A percentile compares a stretch with the other conserved stretches of the same genome.
Conservation (phyloP, 2,329 filamentous ascomycete genomes). For the Peltaster fructicola region DNA sequence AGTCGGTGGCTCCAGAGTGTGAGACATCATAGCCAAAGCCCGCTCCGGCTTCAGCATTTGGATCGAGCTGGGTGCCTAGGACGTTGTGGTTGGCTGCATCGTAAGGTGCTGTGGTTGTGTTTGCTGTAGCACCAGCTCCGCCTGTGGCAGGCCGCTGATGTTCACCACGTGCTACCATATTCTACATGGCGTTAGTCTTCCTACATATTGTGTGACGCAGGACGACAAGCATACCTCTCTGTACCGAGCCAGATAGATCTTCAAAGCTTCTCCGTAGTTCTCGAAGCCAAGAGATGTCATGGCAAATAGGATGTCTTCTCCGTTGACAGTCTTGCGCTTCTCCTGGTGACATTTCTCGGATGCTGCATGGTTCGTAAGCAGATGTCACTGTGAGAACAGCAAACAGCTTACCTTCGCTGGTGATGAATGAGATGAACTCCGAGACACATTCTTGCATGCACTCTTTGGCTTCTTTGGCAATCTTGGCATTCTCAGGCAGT, state of each 20-base stretch:
- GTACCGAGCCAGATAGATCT: constrained; percentile 95
- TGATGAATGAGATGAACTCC: constrained; percentile 99
- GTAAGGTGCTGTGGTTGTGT: constrained; percentile 15
- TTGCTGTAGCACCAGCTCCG: constrained; percentile 12
- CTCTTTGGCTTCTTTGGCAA: constrained; percentile 89
- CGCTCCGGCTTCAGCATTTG: constrained; percentile 22
- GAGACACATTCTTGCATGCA: constrained; percentile 99
- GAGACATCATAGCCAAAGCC: constrained; percentile 15
- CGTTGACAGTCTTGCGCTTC: constrained; percentile 97
- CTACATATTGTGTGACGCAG: not conserved
- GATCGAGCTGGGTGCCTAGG: constrained; percentile 26
- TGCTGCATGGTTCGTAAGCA: constrained; percentile 35
- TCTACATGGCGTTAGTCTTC: constrained; percentile 29
- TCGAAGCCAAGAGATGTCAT: constrained; percentile 99
- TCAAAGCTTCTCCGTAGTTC: constrained; percentile 94
- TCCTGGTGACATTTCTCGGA: constrained; percentile 99
- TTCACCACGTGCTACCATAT: constrained; percentile 57
- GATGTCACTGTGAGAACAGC: constrained; percentile 1
- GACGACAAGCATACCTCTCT: constrained; percentile 56
- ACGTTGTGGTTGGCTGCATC: constrained; percentile 24
- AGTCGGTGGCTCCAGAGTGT: too few relatives aligned
- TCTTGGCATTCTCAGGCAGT: constrained; percentile 94
- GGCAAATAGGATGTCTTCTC: constrained; percentile 94
- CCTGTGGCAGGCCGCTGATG: constrained; percentile 36
- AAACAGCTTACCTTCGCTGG: constrained; percentile 68